Conservation (phyloP, 225 moss, liverwort and hornwort species). For the Bryum argenteum region DNA sequence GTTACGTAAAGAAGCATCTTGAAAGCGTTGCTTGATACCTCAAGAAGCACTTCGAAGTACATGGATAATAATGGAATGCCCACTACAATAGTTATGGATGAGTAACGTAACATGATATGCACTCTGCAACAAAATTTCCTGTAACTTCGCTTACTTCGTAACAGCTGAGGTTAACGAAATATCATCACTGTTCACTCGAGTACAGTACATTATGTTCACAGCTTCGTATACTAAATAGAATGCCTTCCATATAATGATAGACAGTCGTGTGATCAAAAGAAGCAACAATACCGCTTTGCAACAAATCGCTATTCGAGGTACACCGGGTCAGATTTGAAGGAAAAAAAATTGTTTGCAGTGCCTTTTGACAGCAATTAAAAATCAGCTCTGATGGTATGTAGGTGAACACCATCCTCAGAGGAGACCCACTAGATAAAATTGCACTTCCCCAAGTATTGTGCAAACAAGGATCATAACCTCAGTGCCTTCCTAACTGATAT, state of each 20-base stretch:
- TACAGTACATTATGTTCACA: neutral
- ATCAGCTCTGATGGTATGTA: constrained; percentile 39
- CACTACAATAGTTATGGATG: neutral
- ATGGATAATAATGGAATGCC: neutral
- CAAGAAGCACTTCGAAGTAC: neutral
- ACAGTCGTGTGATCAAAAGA: constrained; percentile 13
- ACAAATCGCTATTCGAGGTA: constrained; percentile 30
- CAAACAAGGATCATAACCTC: constrained; percentile 47
- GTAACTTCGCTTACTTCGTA: neutral
- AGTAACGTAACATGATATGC: neutral
- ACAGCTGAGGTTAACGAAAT: neutral
- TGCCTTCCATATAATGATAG: constrained; percentile 17
- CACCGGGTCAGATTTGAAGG: constrained; percentile 22
- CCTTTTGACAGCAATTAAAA: constrained; percentile 35
- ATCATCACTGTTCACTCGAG: neutral
- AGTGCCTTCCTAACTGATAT: constrained; percentile 36
- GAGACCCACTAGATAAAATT: constrained; percentile 49
- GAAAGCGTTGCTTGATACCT: neutral
- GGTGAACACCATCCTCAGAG: constrained; percentile 42
- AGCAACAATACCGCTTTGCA: constrained; percentile 23
- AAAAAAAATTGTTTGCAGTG: constrained; percentile 24
- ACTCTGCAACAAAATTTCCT: neutral
- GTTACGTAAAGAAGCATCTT: neutral
- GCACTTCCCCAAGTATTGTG: constrained; percentile 46
- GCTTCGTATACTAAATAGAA: constrained; percentile 2